Evolutionary conservation across 192 early-diverging fungal genomes (phyloP), one percentile per base, ranked within the genome.

Genomic region (Oehlia diaphana): DNA sequence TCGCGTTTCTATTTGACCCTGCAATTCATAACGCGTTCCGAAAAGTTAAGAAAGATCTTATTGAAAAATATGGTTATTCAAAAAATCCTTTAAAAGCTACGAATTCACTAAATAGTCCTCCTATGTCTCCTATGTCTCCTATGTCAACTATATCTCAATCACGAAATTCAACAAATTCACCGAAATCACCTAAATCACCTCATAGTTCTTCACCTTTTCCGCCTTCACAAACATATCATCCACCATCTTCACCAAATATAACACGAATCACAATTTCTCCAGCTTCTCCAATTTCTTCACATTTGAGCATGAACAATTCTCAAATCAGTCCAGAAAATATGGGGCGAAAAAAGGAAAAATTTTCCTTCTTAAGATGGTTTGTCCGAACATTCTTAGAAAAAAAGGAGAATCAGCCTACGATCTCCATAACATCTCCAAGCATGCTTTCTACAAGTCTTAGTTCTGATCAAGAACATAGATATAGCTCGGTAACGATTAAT

Each of bases 1-100:
- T 74, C 23, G 72, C 72, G 26, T 74, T 74, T 39, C 72, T 74
- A n/a, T 74, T 74, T 16, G 72, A 74, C 19, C 72, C 72, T 21
- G 72, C 72, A n/a, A 74, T 74, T 35, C 72, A 74, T 37, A 74
- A 74, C 28, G 72, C 72, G 9, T 23, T 74, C 4, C 47, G 72
- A 50, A 74, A 61, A 74, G 58, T 74, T 31, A 74, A 62, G 62
- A 74, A 74, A 31, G 50, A 74, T 61, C 72, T 74, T 37, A 61
- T 74, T 74, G 47, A 50, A 1, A 61, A 53, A 58, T 74, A 74
- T 21, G 72, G 72, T 62, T 44, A 70, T 2, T 14, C 16, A 37
- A 70, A 37, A 35, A 16, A 16, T 35, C 28, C 14, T 23, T 63
- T 16, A 67, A 16, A 44, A 44, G 42, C 33, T 16, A 47, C 72